Conservation (phyloP, 2,329 filamentous ascomycete genomes). For the Penicillium concentricum region DNA sequence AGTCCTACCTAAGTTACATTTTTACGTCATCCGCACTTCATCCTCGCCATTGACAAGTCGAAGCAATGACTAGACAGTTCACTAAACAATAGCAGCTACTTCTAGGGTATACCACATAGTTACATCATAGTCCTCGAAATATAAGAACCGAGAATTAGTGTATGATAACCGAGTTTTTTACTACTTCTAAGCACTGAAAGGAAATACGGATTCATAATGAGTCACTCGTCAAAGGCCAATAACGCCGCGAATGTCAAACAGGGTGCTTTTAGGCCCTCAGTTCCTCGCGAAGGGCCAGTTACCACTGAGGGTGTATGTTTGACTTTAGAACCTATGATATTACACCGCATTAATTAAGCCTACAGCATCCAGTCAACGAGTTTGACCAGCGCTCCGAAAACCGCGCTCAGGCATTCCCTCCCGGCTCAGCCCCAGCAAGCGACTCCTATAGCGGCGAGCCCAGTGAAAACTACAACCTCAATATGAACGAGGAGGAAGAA, state of each 20-base stretch:
- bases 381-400: constrained; percentile 62
- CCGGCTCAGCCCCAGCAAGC: constrained; percentile 61
- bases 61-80: too few species aligned
- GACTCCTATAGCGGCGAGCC: constrained; percentile 51
- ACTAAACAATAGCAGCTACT: too few species aligned
- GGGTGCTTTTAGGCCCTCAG: constrained; percentile 56
- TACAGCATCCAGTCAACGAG: constrained; percentile 62
- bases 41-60: neutral
- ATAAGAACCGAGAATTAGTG: neutral
- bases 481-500: constrained; percentile 39
- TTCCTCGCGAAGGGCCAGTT: constrained; percentile 54
- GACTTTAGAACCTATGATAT: neutral
- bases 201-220: constrained; percentile 16
- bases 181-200: neutral
- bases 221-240: constrained; percentile 47
- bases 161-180: too few species aligned
- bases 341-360: constrained; percentile 15
- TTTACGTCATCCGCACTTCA: too few species aligned
- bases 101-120: neutral
- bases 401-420: constrained; percentile 58
- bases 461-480: constrained; percentile 43
- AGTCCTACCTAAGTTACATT: too few species aligned
- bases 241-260: constrained; percentile 51
- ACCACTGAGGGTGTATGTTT: constrained; percentile 55
- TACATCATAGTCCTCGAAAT: neutral